These are phyloP conservation scores for Dichotomocladium elegans DNA, from an alignment of 371 early-diverging fungal species.

Conservation along the genomic window DNA sequence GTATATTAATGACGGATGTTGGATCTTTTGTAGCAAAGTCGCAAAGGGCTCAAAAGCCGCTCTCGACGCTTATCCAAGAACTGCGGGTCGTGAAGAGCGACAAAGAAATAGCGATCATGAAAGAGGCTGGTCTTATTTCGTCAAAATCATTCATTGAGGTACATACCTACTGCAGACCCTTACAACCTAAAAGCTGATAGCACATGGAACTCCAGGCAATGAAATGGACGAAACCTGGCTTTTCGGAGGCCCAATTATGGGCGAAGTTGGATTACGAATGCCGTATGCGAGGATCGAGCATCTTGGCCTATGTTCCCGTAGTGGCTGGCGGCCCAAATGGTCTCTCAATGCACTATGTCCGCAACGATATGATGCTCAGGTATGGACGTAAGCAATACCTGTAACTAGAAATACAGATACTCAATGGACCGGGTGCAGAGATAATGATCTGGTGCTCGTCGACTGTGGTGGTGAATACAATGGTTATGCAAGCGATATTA, in stretches of 20 bases:
- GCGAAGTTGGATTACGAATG: slow-evolving; percentile 77
- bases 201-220: slow-evolving; percentile 42
- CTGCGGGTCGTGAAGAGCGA: slow-evolving; percentile 75
- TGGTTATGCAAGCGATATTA: slow-evolving; percentile 89
- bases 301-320: slow-evolving; percentile 95
- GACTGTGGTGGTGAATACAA: slow-evolving; percentile 93
- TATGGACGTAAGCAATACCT: slow-evolving; percentile 17
- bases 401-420: neutral
- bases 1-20: neutral
- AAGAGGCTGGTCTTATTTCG: slow-evolving; percentile 72
- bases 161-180: neutral
- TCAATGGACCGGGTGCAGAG: slow-evolving; percentile 28
- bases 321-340: slow-evolving; percentile 93
- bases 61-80: slow-evolving; percentile 65
- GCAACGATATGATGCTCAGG: slow-evolving; percentile 72
- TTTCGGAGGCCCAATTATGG: slow-evolving; percentile 75
- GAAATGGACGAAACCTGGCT: slow-evolving; percentile 65
- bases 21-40: slow-evolving; percentile 17
- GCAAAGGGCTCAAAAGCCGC: slow-evolving; percentile 40
- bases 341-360: slow-evolving; percentile 90
- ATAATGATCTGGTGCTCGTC: slow-evolving; percentile 83
- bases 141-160: slow-evolving; percentile 75
- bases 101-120: slow-evolving; percentile 77
- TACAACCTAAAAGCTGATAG: too few relatives aligned
- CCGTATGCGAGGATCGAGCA: slow-evolving; percentile 64